These are phyloP conservation scores for Eruca vesicaria DNA, from an alignment of 441 rosid genomes.

Conservation along the genomic window DNA sequence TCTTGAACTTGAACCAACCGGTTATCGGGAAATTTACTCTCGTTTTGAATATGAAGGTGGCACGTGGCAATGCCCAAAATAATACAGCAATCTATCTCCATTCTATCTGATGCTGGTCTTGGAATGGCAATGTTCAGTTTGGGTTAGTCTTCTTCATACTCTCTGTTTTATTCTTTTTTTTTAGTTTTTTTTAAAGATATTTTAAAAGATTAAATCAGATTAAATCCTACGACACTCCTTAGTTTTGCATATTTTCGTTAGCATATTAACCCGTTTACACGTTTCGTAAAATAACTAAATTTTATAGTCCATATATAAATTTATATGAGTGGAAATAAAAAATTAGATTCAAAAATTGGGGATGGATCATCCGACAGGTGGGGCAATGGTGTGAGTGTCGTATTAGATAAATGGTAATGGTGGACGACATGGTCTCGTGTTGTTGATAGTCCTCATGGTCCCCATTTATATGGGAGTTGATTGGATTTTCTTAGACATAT, in stretches of 20 bases:
- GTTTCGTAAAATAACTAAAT: background rate
- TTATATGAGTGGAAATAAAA: background rate
- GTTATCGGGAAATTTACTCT: background rate
- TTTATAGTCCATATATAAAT: background rate
- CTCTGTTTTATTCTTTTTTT: conserved; percentile 14
- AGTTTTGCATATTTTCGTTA: conserved; percentile 9
- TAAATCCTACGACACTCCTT: background rate
- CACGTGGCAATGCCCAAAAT: conserved; percentile 71
- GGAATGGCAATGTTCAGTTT: conserved; percentile 99
- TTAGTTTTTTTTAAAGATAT: background rate
- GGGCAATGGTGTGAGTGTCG: conserved; percentile 31
- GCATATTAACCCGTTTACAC: conserved; percentile 10
- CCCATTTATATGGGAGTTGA: conserved; percentile 31
- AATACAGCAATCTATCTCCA: conserved; percentile 60
- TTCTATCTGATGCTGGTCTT: conserved; percentile 87
- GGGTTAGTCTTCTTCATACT: conserved; percentile 43
- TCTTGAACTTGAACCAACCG: background rate
- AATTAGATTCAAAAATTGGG: background rate
- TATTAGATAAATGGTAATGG: conserved; percentile 39
- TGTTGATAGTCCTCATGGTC: conserved; percentile 36
- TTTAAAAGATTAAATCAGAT: background rate
- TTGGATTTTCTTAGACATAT: conserved; percentile 3
- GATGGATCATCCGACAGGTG: conserved; percentile 38
- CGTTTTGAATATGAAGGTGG: conserved; percentile 53
- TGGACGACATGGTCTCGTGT: conserved; percentile 50